A percentile compares a stretch with the other conserved stretches of the same genome.
phyloP scores from a whole-genome alignment of 331 rosid species.

The Erythrophleum ivorense region DNA sequence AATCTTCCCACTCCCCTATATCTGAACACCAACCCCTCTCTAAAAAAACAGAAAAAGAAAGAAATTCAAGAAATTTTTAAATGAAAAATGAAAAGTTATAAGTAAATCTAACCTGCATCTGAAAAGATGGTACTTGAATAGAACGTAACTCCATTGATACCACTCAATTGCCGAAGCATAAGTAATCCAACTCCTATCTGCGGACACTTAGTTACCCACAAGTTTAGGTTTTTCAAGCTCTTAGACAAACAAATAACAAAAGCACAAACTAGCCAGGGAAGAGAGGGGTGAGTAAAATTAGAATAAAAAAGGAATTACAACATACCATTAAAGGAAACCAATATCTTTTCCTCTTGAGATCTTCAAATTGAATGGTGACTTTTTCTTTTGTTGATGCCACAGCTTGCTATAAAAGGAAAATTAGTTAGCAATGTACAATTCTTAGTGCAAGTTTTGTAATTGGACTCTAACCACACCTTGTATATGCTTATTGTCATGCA shows the following conservation, averaged over 20 bases:
- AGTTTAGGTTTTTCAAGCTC: slow-evolving; percentile 33
- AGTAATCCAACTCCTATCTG: slow-evolving; percentile 78
- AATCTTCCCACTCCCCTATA: too few species aligned
- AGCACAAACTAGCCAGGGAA: slow-evolving; percentile 16
- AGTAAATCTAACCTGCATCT: slow-evolving; percentile 63
- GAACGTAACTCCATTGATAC: slow-evolving; percentile 75
- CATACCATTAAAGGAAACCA: slow-evolving; percentile 80
- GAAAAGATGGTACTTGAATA: slow-evolving; percentile 76
- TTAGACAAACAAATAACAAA: slow-evolving; percentile 20
- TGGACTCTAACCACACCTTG: slow-evolving; percentile 9
- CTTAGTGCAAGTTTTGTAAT: slow-evolving; percentile 6
- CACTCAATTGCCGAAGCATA: slow-evolving; percentile 77
- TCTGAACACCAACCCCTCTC: too few species aligned
- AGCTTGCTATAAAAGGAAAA: slow-evolving; percentile 58
- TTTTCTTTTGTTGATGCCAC: slow-evolving; percentile 65
- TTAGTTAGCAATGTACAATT: slow-evolving; percentile 27
- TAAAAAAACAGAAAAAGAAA: too few species aligned
- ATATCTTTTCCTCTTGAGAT: slow-evolving; percentile 75
- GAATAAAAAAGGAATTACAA: slow-evolving; percentile 16
- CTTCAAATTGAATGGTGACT: slow-evolving; percentile 68
- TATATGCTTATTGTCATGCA: slow-evolving; percentile 6
- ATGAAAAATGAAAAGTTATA: neutral
- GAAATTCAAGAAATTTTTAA: too few species aligned
- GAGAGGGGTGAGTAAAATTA: slow-evolving; percentile 26
- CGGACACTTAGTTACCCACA: slow-evolving; percentile 33